A percentile compares a stretch with the other conserved stretches of the same genome.
phyloP scores from a whole-genome alignment of 495 filamentous ascomycete genomes.

The Xeromyces bisporus region DNA sequence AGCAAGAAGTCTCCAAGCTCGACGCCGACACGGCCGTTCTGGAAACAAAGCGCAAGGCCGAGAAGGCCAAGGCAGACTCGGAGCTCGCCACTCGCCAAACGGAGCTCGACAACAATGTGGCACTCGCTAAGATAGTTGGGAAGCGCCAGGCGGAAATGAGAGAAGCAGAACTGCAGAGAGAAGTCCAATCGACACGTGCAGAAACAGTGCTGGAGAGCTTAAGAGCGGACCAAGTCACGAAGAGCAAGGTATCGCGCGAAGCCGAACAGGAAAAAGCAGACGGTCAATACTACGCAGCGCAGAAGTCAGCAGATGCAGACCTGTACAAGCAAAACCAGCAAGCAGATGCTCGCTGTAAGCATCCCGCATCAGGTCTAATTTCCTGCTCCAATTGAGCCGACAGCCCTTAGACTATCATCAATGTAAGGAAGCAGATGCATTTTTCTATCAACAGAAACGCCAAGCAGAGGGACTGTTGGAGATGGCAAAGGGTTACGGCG shows the following conservation, averaged over 20 bases:
- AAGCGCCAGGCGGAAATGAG: conserved; percentile 49
- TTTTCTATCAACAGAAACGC: conserved; percentile 41
- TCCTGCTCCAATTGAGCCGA: conserved; percentile 19
- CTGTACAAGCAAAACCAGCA: conserved; percentile 39
- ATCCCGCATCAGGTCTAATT: background rate
- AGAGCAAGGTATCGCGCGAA: conserved; percentile 57
- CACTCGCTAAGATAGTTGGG: conserved; percentile 54
- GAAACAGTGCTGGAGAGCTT: conserved; percentile 63
- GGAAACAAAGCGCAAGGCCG: conserved; percentile 66
- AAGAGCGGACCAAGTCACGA: conserved; percentile 57
- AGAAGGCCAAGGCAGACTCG: conserved; percentile 62
- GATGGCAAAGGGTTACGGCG: conserved; percentile 60
- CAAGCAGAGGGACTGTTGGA: conserved; percentile 59
- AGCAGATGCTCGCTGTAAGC: conserved; percentile 35
- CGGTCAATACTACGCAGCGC: conserved; percentile 30
- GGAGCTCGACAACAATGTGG: conserved; percentile 49
- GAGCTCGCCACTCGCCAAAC: conserved; percentile 52
- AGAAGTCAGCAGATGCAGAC: conserved; percentile 38
- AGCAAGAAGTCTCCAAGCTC: conserved; percentile 68
- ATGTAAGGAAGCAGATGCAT: conserved; percentile 45
- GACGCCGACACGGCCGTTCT: conserved; percentile 64
- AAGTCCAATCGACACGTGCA: conserved; percentile 57
- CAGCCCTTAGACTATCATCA: conserved; percentile 17
- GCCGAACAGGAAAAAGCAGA: conserved; percentile 58
- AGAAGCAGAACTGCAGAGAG: conserved; percentile 60